phyloP scores from a whole-genome alignment of 768 basidiomycete genomes.

The Grammothele lineata region DNA sequence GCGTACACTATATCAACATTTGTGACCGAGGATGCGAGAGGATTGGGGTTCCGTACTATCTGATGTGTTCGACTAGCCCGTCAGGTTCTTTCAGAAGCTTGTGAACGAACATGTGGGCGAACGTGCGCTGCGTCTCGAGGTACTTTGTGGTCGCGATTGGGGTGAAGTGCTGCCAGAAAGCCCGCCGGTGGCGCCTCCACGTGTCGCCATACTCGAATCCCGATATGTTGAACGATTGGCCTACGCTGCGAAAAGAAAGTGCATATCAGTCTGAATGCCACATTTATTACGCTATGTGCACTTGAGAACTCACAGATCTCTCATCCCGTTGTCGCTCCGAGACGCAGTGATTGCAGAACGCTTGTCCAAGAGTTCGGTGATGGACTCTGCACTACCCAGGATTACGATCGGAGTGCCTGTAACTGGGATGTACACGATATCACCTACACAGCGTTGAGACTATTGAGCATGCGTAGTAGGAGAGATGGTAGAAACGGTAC shows the following conservation, averaged over 20 bases:
- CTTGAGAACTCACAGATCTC: no score
- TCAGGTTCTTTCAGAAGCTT: conserved; percentile 9
- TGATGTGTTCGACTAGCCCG: conserved; percentile 10
- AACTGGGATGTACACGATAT: not conserved
- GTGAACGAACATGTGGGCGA: not conserved
- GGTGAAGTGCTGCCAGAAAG: conserved; percentile 16
- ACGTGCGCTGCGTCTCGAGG: not conserved
- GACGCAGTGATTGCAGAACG: no score
- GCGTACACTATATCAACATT: no score
- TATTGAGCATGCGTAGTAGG: not conserved
- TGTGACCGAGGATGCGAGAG: no score
- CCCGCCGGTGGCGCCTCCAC: conserved; percentile 18
- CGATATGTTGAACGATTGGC: conserved; percentile 7
- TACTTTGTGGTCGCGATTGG: not conserved
- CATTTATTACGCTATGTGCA: no score
- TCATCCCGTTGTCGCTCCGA: no score
- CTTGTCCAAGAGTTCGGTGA: conserved; percentile 20
- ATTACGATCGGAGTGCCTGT: not conserved
- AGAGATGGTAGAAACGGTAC: not conserved
- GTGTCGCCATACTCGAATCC: conserved; percentile 16
- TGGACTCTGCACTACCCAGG: no score
- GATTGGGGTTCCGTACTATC: conserved; percentile 13
- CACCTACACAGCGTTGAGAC: not conserved
- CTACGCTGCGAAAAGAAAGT: not conserved
- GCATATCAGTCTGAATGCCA: conserved; percentile 20